Evolutionary conservation across 768 basidiomycete genomes (phyloP).

Genomic region (Rhizopogon vesiculosus): DNA sequence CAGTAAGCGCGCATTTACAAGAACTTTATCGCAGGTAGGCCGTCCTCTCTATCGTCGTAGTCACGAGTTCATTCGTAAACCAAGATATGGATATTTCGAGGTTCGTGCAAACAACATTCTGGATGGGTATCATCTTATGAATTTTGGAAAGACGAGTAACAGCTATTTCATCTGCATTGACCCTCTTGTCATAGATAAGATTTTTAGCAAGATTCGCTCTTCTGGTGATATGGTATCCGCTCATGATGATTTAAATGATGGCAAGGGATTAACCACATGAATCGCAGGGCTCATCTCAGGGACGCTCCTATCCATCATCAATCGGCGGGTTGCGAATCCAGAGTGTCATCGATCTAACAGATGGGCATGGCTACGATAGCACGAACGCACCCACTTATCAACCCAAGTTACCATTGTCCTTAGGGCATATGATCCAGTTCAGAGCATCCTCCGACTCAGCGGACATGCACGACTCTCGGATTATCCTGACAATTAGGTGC

Average conservation of each 20-base stretch:
- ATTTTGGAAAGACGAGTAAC: slow-evolving; percentile 60
- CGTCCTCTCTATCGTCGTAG: neutral
- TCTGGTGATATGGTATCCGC: slow-evolving; percentile 37
- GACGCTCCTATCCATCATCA: slow-evolving; percentile 48
- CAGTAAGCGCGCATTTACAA: slow-evolving; percentile 53
- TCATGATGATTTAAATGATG: neutral
- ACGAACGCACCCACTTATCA: slow-evolving; percentile 60
- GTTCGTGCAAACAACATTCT: slow-evolving; percentile 26
- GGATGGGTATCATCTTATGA: neutral
- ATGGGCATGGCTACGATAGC: slow-evolving; percentile 61
- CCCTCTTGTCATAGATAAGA: slow-evolving; percentile 55
- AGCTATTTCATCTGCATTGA: slow-evolving; percentile 79
- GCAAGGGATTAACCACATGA: neutral
- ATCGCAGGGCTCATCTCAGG: slow-evolving; percentile 12
- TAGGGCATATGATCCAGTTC: slow-evolving; percentile 86
- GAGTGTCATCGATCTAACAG: slow-evolving; percentile 70
- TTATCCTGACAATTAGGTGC: slow-evolving; percentile 71
- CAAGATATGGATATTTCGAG: slow-evolving; percentile 77
- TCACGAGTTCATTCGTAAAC: slow-evolving; percentile 1
- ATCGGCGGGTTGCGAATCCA: slow-evolving; percentile 60
- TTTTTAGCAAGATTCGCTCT: slow-evolving; percentile 64
- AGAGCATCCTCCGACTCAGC: slow-evolving; percentile 39
- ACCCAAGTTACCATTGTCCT: slow-evolving; percentile 65
- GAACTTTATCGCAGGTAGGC: slow-evolving; percentile 55
- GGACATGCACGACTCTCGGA: slow-evolving; percentile 32